Evolutionary conservation across 2,329 filamentous ascomycete species (phyloP), one percentile per base, ranked within the genome.

Genomic region (Arthrobotrys sinensis): DNA sequence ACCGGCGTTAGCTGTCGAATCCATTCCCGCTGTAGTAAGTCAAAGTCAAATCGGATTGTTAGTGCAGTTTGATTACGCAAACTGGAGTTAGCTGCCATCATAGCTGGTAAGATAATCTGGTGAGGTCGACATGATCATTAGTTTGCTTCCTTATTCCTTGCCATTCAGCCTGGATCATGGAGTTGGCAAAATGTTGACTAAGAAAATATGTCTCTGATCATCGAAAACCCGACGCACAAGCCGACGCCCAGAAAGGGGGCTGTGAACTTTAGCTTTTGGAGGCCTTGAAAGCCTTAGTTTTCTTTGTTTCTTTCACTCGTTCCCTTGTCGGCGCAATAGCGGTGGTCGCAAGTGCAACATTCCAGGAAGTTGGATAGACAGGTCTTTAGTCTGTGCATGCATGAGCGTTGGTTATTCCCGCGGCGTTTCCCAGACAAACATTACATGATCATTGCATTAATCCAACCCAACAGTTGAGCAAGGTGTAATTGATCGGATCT

Each of bases 341-440:
- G 36, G 55, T 60, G n/a, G 16, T 6, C 40, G 53, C n/a, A 52
- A n/a, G 50, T 48, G 43, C 43, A 70, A 67, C 67, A 72, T 70
- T 78, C 75, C 60, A 71, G 75, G 52, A 72, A 78, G 75, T 78
- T 78, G 66, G 60, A 66, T 71, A 67, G 57, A 62, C 14, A 38
- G 32, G 11, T 19, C 2, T 38, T 28, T 60, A 28, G 55, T 60
- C 19, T 40, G 16, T 50, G 36, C 45, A 64, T 68, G 67, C 75
- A 78, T 63, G 28, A 62, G 40, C 70, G 70, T 75, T 75, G 50
- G 69, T 66, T 36, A 40, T 55, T 52, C 32, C 60, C 34, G 46
- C 40, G 48, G 36, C 21, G 21, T 67, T 55, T 57, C 53, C 55
- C 36, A 60, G 50, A 38, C 28, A 36, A 19, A 60, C 53, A 40